These are phyloP conservation scores for Avena atlantica DNA, from an alignment of 176 grass and related monocot species.

Conservation along the genomic window DNA sequence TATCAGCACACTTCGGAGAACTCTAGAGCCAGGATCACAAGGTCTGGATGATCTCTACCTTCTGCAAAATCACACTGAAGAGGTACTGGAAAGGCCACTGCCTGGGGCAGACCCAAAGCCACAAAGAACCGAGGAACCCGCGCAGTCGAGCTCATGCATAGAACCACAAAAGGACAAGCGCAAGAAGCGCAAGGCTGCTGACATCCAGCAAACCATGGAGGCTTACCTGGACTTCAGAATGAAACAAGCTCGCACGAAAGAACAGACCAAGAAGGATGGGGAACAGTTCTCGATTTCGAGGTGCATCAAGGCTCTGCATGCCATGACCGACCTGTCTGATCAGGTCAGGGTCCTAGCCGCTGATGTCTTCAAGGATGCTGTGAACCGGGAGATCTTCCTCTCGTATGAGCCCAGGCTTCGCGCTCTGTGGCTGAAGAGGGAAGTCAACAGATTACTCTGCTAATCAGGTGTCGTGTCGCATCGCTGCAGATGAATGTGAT, in stretches of 20 bases:
- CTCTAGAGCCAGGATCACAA: constrained; percentile 34
- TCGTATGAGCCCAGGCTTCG: constrained; percentile 56
- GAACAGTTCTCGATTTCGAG: constrained; percentile 50
- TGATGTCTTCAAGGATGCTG: constrained; percentile 59
- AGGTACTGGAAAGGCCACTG: constrained; percentile 33
- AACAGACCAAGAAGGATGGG: constrained; percentile 33
- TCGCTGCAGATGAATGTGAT: not conserved
- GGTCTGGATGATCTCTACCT: constrained; percentile 35
- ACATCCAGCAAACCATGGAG: constrained; percentile 56
- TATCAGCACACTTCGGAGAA: constrained; percentile 19
- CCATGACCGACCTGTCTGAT: constrained; percentile 51
- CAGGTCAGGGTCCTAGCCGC: constrained; percentile 52
- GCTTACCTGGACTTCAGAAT: constrained; percentile 54
- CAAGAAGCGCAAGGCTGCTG: constrained; percentile 48
- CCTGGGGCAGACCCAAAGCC: constrained; percentile 13
- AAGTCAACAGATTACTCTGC: constrained; percentile 44
- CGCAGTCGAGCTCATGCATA: constrained; percentile 52
- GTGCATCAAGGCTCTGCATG: constrained; percentile 49
- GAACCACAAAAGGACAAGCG: constrained; percentile 48
- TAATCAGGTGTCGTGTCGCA: not conserved
- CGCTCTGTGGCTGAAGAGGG: constrained; percentile 50
- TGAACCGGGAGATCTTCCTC: constrained; percentile 60
- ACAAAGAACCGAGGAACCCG: constrained; percentile 41
- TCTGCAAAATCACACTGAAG: constrained; percentile 50
- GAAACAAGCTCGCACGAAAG: constrained; percentile 49